Percentiles rank a stretch among this genome's conserved stretches.
phyloP scores from a whole-genome alignment of 371 early-diverging fungal genomes.

The Haplosporangium sp. region DNA sequence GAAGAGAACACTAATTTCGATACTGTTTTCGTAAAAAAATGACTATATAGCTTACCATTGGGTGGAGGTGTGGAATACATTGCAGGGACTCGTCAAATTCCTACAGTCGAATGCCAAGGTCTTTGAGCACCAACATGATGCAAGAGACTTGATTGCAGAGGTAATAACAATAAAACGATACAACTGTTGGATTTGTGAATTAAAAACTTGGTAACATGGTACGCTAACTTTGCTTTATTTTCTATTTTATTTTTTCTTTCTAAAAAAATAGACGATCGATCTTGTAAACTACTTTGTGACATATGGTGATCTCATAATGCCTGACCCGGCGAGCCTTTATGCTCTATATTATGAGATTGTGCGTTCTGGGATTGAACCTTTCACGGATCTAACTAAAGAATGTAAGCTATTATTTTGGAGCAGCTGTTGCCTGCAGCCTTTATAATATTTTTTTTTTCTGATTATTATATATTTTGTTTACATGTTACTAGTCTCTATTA shows the following conservation, averaged over 20 bases:
- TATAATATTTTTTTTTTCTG: not conserved
- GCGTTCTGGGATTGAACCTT: slow-evolving; percentile 59
- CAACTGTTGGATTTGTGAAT: not conserved
- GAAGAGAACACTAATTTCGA: not conserved
- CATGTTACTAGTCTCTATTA: slow-evolving; percentile 21
- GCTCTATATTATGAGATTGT: slow-evolving; percentile 68
- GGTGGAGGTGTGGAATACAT: slow-evolving; percentile 64
- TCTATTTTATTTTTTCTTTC: not conserved
- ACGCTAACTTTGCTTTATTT: not conserved
- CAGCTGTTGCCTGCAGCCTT: not conserved
- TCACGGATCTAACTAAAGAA: slow-evolving; percentile 56
- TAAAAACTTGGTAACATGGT: not conserved
- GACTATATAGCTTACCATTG: slow-evolving; percentile 63
- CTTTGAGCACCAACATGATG: slow-evolving; percentile 48
- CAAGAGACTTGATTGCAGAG: slow-evolving; percentile 55
- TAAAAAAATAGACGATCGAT: slow-evolving; percentile 54
- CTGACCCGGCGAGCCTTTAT: slow-evolving; percentile 65
- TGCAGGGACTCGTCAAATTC: slow-evolving; percentile 61
- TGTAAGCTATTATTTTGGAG: slow-evolving; percentile 44
- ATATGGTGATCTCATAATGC: slow-evolving; percentile 64
- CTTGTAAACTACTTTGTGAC: slow-evolving; percentile 64
- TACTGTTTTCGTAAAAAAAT: not conserved
- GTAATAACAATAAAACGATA: slow-evolving; percentile 26
- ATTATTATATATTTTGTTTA: not conserved
- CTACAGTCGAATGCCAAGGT: slow-evolving; percentile 55